Evolutionary conservation across 768 basidiomycete species (phyloP), one percentile per base, ranked within the genome.

Genomic region (Boletus rubropictus): DNA sequence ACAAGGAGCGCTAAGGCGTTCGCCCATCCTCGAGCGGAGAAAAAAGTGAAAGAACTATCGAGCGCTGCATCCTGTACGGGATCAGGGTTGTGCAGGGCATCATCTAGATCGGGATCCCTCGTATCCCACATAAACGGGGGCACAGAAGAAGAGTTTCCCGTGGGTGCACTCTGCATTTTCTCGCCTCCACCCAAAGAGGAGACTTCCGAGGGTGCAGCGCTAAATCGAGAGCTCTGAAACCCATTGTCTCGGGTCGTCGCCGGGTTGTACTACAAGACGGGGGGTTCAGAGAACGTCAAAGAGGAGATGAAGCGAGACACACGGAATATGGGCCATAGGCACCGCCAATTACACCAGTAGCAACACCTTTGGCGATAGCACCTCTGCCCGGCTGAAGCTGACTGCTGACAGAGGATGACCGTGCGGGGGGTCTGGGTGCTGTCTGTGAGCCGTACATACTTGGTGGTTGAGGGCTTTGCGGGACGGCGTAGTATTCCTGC

Each of bases 291-390:
- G 34, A 44, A 18, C 28, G 45, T 31, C 36, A 22, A 24, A 36
- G 42, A n/a, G 10, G 1, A 44, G 31, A 43, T 12, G 33, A 24
- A 41, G 36, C 11, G 15, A 39, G 33, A 71, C 82, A 48, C 55
- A 90, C 89, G n/a, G 87, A 82, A 69, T 91, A 91, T 21, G 89
- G 89, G 10, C 89, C 89, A 72, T 90, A 91, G 15, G 80, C 81
- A 21, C 79, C 77, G 4, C 89, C 89, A 59, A 92, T 86, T 28
- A 72, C 71, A 7, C 89, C 89, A 25, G 76, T 84, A 0, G 86
- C 87, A n/a, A 91, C 87, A 38, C 86, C 84, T 52, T 80, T 82
- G 9, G 84, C 78, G 38, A 86, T 82, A 18, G 79, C 79, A 42
- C 71, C 73, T 52, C 79, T 72, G 53, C 73, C 75, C 50, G 54